Conservation (phyloP, 768 basidiomycete species). For the Boletus reticulatus region DNA sequence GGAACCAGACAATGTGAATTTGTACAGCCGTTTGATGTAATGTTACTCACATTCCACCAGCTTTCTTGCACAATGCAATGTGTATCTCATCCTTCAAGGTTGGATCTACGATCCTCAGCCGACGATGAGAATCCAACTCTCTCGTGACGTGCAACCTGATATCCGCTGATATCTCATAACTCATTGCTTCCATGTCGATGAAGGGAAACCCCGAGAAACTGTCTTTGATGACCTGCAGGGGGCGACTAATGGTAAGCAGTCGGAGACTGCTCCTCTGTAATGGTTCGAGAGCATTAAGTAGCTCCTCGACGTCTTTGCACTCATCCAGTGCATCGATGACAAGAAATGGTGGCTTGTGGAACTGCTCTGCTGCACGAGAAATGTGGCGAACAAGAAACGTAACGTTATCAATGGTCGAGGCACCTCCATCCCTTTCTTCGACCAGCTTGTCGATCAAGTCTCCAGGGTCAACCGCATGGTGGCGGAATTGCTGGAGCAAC, state of each 20-base stretch:
- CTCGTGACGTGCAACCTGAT: slow-evolving; percentile 4
- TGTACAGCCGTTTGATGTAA: too few species aligned
- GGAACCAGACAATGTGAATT: too few species aligned
- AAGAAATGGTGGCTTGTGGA: background rate
- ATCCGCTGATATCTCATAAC: background rate
- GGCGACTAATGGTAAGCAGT: slow-evolving; percentile 10
- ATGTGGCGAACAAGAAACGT: background rate
- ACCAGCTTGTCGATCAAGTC: background rate
- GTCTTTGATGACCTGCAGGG: slow-evolving; percentile 7
- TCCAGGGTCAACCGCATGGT: background rate
- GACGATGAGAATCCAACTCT: background rate
- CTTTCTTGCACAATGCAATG: too few species aligned
- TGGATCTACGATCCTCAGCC: too few species aligned
- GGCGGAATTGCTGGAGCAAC: background rate
- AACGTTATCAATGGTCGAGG: background rate
- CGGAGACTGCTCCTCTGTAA: background rate
- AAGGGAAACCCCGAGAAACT: background rate
- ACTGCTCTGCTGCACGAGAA: background rate
- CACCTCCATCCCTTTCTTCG: background rate
- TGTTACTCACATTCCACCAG: too few species aligned
- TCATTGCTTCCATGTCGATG: slow-evolving; percentile 7
- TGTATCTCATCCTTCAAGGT: too few species aligned
- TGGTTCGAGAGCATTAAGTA: background rate
- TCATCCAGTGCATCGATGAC: slow-evolving; percentile 19
- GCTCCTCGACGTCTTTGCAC: slow-evolving; percentile 6